phyloP scores from a whole-genome alignment of 805 yeast genomes.

The Lipomyces kockii region DNA sequence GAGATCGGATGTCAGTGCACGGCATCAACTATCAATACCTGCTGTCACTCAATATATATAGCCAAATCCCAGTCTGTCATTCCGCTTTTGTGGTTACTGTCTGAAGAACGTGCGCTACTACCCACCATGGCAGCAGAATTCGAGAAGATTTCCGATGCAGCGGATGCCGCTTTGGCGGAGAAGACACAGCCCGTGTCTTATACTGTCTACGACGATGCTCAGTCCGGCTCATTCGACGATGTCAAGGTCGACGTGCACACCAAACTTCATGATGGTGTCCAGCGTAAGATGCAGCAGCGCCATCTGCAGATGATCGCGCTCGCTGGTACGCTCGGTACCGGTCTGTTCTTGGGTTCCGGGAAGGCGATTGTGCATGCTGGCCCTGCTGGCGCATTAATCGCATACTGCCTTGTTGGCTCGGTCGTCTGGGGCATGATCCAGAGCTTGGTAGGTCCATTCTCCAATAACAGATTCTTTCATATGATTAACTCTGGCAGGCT shows the following conservation, averaged over 20 bases:
- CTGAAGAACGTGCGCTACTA: not conserved
- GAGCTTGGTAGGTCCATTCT: slow-evolving; percentile 19
- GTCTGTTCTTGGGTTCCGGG: slow-evolving; percentile 53
- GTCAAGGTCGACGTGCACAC: slow-evolving; percentile 29
- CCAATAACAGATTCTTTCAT: not conserved
- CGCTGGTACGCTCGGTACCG: slow-evolving; percentile 84
- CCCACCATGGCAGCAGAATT: not conserved
- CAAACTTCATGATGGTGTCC: slow-evolving; percentile 27
- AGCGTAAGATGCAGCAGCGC: slow-evolving; percentile 60
- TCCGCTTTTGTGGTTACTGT: not conserved
- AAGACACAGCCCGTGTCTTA: not conserved
- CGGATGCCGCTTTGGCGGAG: not conserved
- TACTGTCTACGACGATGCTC: slow-evolving; percentile 6
- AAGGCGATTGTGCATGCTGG: slow-evolving; percentile 40
- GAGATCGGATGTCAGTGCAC: not conserved
- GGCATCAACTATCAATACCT: not conserved
- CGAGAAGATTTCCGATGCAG: slow-evolving; percentile 1
- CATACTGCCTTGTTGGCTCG: slow-evolving; percentile 42
- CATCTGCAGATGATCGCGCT: slow-evolving; percentile 81
- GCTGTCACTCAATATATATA: not conserved
- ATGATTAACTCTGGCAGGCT: slow-evolving; percentile 13
- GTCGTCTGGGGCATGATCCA: slow-evolving; percentile 33
- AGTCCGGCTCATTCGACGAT: slow-evolving; percentile 13
- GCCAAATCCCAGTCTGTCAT: not conserved
- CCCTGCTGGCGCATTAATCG: slow-evolving; percentile 43